Evolutionary conservation across 768 basidiomycete species (phyloP), one percentile per base, ranked within the genome.

Genomic region (Pisolithus orientalis): DNA sequence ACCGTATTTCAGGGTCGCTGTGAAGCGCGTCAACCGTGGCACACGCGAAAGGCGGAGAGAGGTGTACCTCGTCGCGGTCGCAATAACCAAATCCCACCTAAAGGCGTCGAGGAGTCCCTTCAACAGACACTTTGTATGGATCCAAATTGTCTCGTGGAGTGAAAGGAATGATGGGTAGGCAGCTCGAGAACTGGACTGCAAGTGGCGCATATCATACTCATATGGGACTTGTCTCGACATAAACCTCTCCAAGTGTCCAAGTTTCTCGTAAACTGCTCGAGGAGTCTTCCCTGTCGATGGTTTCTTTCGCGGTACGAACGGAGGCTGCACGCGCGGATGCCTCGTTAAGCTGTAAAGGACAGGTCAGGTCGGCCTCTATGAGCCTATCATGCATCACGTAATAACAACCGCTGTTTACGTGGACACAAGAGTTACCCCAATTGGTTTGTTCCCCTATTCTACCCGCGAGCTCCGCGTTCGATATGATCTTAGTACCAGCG

Each of bases 1-100:
- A 72, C 14, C 87, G 84, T 51, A 92, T 80, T 67, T 90, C 87
- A 6, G 80, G 65, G 67, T 93, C 90, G 58, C 87, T 91, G 62
- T 44, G 50, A 54, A 52, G 50, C 40, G 55, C 27, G 10, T 43
- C 42, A 21, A 21, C 21, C 21, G 21, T 43, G 17, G 17, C 48
- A 52, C 39, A 51, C 16, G 45, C 32, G 13, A 11, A 29, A 39
- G 48, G 57, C 24, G 37, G 60, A 46, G 40, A 48, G 47, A 47
- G n/a, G 59, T 65, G 50, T 69, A 90, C 88, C 79, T 79, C 40
- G 75, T 67, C 39, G 85, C 73, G 1, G 82, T 78, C 45, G 74
- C 67, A 37, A 83, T 51, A 47, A 90, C 83, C 25, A 79, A 63
- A 65, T 82, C 79, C 85, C 86, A 88, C 29, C 87, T 78, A 64